Base-by-base conservation (phyloP, 257 asterid genomes). In the Avicennia marina region DNA sequence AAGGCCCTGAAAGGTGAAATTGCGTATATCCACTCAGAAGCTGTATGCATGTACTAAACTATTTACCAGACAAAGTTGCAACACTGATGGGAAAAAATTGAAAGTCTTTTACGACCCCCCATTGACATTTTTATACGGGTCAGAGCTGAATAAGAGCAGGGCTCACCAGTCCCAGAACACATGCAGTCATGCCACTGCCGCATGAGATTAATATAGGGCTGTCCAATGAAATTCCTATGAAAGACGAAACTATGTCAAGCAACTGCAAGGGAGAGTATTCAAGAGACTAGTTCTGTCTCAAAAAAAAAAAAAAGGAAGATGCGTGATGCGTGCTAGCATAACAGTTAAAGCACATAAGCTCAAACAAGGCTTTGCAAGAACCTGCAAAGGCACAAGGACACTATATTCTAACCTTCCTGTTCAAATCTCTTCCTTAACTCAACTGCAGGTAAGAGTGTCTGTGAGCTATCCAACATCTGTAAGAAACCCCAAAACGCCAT, bases 161-260 rank as follows among this genome's bases (percentile, higher is more conserved):
- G 17, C 36, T 72, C 54, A 83, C 91, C 86, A 83, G 64, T 24
- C 82, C 75, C 45, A 83, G 78, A 50, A 83, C 45, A 61, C 93
- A 83, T 34, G 93, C 88, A 26, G 93, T 83, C 47, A 83, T 86
- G 41, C 93, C 93, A n/a, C 88, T 83, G 43, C 93, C 93, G 40
- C 93, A 83, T 33, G 93, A 80, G 18, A 74, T 61, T 26, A 80
- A 13, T 39, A 83, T 56, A 15, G 93, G 84, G 20, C 61, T 75
- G 63, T 77, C 93, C 67, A 78, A 17, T 31, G 80, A 71, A 51
- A 83, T 66, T 31, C 78, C 93, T 83, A 83, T 44, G 54, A 45
- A 22, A 45, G 2, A 7, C 22, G 2, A 11, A 53, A 16, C 10
- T 50, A 15, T 7, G 24, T 17, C 12, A 7, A 40, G n/a, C n/a